phyloP scores from a whole-genome alignment of 441 rosid genomes.

The Euphorbia celastroides region DNA sequence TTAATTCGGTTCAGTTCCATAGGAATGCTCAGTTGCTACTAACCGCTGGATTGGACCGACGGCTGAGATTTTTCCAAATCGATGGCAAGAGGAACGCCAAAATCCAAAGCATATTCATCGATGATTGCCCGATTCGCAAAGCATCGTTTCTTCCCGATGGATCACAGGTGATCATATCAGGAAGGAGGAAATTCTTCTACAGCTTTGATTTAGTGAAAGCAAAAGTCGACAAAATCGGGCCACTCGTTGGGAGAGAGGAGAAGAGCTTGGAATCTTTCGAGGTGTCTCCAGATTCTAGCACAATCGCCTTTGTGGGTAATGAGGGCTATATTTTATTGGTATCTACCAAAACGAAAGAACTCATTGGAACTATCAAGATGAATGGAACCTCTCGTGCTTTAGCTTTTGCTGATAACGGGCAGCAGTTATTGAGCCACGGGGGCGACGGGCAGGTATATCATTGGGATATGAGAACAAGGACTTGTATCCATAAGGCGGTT shows the following conservation, averaged over 20 bases:
- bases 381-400: slow-evolving; percentile 71
- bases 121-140: slow-evolving; percentile 72
- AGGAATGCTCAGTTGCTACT: slow-evolving; percentile 78
- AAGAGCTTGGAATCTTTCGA: slow-evolving; percentile 87
- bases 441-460: slow-evolving; percentile 85
- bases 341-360: slow-evolving; percentile 74
- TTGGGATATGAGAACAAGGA: slow-evolving; percentile 84
- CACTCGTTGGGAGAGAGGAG: slow-evolving; percentile 89
- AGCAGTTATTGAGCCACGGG: slow-evolving; percentile 71
- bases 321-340: slow-evolving; percentile 81
- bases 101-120: slow-evolving; percentile 81
- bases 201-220: slow-evolving; percentile 83
- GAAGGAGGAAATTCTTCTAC: slow-evolving; percentile 88
- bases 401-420: slow-evolving; percentile 64
- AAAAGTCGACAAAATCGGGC: slow-evolving; percentile 71
- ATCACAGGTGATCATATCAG: slow-evolving; percentile 81
- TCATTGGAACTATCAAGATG: slow-evolving; percentile 85
- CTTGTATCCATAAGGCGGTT: slow-evolving; percentile 68
- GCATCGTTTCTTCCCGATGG: slow-evolving; percentile 87
- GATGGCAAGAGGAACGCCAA: slow-evolving; percentile 89
- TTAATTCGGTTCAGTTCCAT: slow-evolving; percentile 84
- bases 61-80: slow-evolving; percentile 75
- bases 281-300: slow-evolving; percentile 72
- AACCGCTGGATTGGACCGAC: slow-evolving; percentile 64
- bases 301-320: slow-evolving; percentile 75